These are phyloP conservation scores for Omphalotus olearius DNA, from an alignment of 1,284 basidiomycete genomes.

Conservation along the genomic window DNA sequence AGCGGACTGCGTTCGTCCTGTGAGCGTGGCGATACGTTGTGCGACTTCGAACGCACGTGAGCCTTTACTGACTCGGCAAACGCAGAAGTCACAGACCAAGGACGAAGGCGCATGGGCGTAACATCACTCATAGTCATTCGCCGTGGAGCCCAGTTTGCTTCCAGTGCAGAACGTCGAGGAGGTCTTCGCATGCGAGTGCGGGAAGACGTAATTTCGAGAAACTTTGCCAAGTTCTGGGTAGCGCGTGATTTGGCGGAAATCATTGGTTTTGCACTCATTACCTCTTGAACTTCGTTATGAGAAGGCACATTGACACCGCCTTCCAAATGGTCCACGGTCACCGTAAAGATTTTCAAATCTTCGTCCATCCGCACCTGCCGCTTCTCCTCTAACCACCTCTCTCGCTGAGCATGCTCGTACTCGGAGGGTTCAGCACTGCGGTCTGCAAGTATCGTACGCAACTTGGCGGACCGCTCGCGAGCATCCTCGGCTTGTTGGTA, in stretches of 20 bases:
- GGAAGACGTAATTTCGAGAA: conserved; percentile 32
- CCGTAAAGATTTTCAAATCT: conserved; percentile 24
- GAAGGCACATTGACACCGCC: too few species aligned
- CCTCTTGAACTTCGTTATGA: too few species aligned
- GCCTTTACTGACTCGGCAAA: conserved; percentile 22
- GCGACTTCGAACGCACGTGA: conserved; percentile 25
- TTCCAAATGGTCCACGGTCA: too few species aligned
- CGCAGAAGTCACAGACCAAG: conserved; percentile 21
- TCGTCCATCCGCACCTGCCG: conserved; percentile 31
- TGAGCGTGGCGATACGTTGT: conserved; percentile 21
- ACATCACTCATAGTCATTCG: conserved; percentile 31
- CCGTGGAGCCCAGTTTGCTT: conserved; percentile 23
- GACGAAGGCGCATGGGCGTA: conserved; percentile 31
- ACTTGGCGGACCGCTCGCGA: conserved; percentile 33
- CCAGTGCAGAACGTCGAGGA: conserved; percentile 19
- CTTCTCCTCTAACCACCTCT: conserved; percentile 49
- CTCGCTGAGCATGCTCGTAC: conserved; percentile 34
- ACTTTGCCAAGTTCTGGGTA: conserved; percentile 32
- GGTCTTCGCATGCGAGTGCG: conserved; percentile 27
- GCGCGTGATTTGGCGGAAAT: conserved; percentile 3
- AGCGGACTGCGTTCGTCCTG: neutral
- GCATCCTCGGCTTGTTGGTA: conserved; percentile 42
- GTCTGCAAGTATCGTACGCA: conserved; percentile 35
- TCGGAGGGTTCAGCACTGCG: conserved; percentile 30
- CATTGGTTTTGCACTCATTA: too few species aligned